Conservation (phyloP, 306 rosid species). For the Mimosa bimucronata region DNA sequence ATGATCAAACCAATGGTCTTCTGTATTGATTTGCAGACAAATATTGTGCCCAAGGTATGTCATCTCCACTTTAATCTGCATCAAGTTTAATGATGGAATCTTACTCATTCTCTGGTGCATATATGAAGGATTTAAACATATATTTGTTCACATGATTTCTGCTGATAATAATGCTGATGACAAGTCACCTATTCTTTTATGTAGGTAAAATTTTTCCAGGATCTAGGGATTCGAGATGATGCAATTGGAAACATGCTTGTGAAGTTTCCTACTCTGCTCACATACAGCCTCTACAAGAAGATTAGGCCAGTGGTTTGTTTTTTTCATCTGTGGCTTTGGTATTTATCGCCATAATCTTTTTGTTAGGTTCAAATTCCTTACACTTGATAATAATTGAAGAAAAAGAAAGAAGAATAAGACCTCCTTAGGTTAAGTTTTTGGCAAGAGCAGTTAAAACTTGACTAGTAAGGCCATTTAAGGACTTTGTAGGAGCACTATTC, state of each 20-base stretch:
- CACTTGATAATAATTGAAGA: not conserved
- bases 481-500: not conserved
- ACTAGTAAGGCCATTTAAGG: slow-evolving; percentile 1
- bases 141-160: slow-evolving; percentile 9
- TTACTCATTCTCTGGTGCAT: slow-evolving; percentile 26
- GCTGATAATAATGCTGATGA: slow-evolving; percentile 31
- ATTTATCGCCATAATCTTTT: slow-evolving; percentile 12
- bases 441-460: not conserved
- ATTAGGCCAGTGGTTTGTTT: slow-evolving; percentile 84
- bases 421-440: not conserved
- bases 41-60: slow-evolving; percentile 86
- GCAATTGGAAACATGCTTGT: slow-evolving; percentile 95
- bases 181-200: slow-evolving; percentile 30
- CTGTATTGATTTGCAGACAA: slow-evolving; percentile 72
- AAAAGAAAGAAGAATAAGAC: not conserved
- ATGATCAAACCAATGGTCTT: slow-evolving; percentile 80
- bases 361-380: not conserved
- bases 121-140: not conserved
- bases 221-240: slow-evolving; percentile 73
- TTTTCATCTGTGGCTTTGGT: slow-evolving; percentile 36
- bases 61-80: slow-evolving; percentile 19
- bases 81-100: slow-evolving; percentile 13
- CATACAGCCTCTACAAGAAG: slow-evolving; percentile 89
- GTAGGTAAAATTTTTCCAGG: slow-evolving; percentile 81
- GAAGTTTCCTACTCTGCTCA: slow-evolving; percentile 80